Conservation (phyloP, 2,329 filamentous ascomycete species). For the Fusarium sterilihyphosum region DNA sequence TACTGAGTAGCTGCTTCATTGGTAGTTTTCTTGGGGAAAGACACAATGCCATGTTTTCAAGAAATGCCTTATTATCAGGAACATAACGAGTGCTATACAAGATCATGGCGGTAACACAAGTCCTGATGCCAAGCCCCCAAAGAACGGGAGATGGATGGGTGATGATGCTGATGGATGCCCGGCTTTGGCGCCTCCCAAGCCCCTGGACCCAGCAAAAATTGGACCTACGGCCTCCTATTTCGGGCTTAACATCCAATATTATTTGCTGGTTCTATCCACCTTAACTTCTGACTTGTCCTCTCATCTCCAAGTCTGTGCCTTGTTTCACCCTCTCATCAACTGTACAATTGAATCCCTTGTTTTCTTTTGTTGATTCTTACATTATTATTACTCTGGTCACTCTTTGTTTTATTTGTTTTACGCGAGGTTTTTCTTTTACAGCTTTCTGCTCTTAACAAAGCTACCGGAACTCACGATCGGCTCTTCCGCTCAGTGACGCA, state of each 20-base stretch:
- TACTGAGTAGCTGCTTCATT: not conserved
- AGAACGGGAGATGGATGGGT: not conserved
- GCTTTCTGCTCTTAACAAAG: not conserved
- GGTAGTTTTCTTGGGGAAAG: not conserved
- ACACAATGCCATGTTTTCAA: not conserved
- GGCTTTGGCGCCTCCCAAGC: constrained; percentile 33
- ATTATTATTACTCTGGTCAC: not conserved
- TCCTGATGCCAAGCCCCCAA: constrained; percentile 14
- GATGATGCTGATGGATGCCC: constrained; percentile 16
- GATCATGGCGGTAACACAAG: not conserved
- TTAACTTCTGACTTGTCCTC: constrained; percentile 40
- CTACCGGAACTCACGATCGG: constrained; percentile 12
- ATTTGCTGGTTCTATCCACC: constrained; percentile 20
- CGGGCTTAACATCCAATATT: constrained; percentile 19
- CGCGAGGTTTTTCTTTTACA: not conserved
- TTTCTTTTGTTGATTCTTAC: constrained; percentile 8
- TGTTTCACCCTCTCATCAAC: constrained; percentile 35
- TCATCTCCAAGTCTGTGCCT: constrained; percentile 34
- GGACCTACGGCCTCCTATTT: constrained; percentile 35
- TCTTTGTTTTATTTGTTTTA: constrained; percentile 6
- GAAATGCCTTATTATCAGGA: constrained; percentile 20
- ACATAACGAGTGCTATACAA: not conserved
- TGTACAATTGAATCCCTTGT: constrained; percentile 20
- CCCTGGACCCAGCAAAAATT: constrained; percentile 39
- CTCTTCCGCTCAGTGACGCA: constrained; percentile 32